phyloP scores from a whole-genome alignment of 2,329 filamentous ascomycete genomes.

The Pyrenochaeta sp. region DNA sequence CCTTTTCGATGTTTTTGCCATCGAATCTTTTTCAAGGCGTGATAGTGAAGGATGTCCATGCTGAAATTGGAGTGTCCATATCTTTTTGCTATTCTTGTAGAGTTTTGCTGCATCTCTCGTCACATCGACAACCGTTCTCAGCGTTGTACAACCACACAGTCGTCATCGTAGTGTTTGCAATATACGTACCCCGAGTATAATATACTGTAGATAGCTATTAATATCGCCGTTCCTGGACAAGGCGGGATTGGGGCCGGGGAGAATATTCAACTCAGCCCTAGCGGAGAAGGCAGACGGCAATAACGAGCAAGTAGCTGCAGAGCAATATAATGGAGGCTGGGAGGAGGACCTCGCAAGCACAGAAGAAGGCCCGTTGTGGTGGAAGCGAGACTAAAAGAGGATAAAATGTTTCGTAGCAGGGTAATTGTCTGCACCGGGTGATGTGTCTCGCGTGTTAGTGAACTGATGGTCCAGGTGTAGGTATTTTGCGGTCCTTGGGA shows the following conservation, averaged over 20 bases:
- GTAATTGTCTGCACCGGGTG: constrained; percentile 18
- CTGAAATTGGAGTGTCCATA: background rate
- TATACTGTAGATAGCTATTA: constrained; percentile 8
- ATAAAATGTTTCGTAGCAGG: constrained; percentile 38
- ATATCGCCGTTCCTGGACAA: constrained; percentile 7
- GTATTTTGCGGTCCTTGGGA: constrained; percentile 10
- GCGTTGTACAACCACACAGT: background rate
- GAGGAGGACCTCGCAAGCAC: constrained; percentile 6
- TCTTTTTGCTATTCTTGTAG: background rate
- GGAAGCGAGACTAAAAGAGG: constrained; percentile 30
- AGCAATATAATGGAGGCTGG: constrained; percentile 27
- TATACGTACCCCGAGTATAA: constrained; percentile 1
- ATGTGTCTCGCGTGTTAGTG: constrained; percentile 17
- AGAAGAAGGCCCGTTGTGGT: constrained; percentile 1
- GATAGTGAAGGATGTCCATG: too few species aligned
- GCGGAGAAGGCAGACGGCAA: constrained; percentile 6
- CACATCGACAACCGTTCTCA: background rate
- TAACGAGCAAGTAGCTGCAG: constrained; percentile 8
- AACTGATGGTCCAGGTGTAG: constrained; percentile 31
- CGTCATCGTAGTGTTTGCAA: background rate
- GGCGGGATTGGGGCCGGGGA: constrained; percentile 7
- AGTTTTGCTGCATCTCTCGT: background rate
- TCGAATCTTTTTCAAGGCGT: too few species aligned
- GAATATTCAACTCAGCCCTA: constrained; percentile 7
- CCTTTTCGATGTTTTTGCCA: too few species aligned